A percentile compares a stretch with the other conserved stretches of the same genome.
phyloP scores from a whole-genome alignment of 2,329 filamentous ascomycete genomes.

The Ramularia collo-cygni region DNA sequence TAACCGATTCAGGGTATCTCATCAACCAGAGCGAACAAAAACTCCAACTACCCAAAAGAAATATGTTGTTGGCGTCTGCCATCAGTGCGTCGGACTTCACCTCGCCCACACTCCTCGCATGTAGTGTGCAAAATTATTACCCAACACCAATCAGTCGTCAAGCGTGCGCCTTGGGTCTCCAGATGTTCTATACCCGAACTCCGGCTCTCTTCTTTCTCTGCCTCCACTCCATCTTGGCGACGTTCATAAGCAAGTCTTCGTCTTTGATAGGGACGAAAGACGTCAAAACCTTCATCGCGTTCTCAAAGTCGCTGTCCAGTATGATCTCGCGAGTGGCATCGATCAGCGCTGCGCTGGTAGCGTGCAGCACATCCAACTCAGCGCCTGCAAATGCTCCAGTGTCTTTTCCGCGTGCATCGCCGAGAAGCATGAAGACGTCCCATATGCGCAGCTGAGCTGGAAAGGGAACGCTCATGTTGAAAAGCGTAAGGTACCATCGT shows the following conservation, averaged over 20 bases:
- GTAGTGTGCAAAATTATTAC: too few species aligned
- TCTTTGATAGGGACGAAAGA: conserved; percentile 92
- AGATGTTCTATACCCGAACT: not conserved
- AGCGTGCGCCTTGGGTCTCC: too few species aligned
- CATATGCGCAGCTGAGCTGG: conserved; percentile 89
- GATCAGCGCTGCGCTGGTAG: conserved; percentile 80
- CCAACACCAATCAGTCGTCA: too few species aligned
- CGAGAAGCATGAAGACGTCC: conserved; percentile 95
- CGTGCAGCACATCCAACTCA: conserved; percentile 82
- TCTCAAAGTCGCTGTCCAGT: conserved; percentile 91
- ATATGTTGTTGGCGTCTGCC: too few species aligned
- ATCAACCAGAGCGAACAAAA: too few species aligned
- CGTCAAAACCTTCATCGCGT: conserved; percentile 93
- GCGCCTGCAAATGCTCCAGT: conserved; percentile 43
- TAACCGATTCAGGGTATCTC: too few species aligned
- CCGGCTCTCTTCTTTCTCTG: conserved; percentile 34
- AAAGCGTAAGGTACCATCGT: conserved; percentile 93
- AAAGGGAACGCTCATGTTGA: conserved; percentile 95
- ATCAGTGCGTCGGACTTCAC: too few species aligned
- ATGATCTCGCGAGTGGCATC: conserved; percentile 84
- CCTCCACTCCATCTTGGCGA: conserved; percentile 83
- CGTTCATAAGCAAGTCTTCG: conserved; percentile 86
- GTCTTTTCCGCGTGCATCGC: conserved; percentile 47
- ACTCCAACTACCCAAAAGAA: too few species aligned
- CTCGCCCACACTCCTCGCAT: too few species aligned